A percentile compares a stretch with the other conserved stretches of the same genome.
phyloP scores from a whole-genome alignment of 495 filamentous ascomycete genomes.

The Pyrenula massariospora region DNA sequence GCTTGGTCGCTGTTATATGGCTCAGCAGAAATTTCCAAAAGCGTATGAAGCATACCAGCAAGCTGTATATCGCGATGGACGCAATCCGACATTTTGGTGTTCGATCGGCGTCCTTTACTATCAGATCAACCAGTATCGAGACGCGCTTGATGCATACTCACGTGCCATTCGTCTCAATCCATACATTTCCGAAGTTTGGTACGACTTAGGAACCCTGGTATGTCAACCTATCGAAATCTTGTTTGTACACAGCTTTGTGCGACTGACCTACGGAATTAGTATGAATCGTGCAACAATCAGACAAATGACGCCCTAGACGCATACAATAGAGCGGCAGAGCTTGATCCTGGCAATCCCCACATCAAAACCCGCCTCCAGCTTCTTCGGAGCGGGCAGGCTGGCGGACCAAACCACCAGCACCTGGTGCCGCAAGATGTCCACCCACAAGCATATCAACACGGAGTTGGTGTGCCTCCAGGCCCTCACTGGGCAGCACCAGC shows the following conservation, averaged over 20 bases:
- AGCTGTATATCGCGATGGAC: conserved; percentile 94
- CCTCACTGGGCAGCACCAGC: conserved; percentile 75
- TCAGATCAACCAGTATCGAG: conserved; percentile 99
- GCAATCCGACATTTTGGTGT: conserved; percentile 99
- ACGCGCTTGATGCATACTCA: conserved; percentile 96
- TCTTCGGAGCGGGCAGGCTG: conserved; percentile 64
- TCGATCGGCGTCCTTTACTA: conserved; percentile 99
- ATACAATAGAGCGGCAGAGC: conserved; percentile 85
- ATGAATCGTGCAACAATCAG: conserved; percentile 98
- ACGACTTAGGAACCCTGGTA: conserved; percentile 93
- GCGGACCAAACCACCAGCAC: conserved; percentile 52
- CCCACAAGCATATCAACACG: conserved; percentile 72
- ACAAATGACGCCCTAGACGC: conserved; percentile 93
- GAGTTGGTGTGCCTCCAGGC: conserved; percentile 58
- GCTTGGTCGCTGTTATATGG: conserved; percentile 97
- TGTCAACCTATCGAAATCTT: conserved; percentile 25
- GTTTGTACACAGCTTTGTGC: neutral
- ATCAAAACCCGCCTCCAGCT: conserved; percentile 92
- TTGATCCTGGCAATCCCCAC: conserved; percentile 86
- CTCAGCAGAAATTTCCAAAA: conserved; percentile 97
- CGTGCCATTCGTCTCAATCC: conserved; percentile 95
- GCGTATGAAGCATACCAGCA: conserved; percentile 99
- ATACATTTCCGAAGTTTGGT: conserved; percentile 99
- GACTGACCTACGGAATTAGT: conserved; percentile 37
- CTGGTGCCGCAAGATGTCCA: conserved; percentile 77